A percentile compares a stretch with the other conserved stretches of the same genome.
Evolutionary conservation across 305 asterid species (phyloP).

Genomic region (Caryopteris hybrid): DNA sequence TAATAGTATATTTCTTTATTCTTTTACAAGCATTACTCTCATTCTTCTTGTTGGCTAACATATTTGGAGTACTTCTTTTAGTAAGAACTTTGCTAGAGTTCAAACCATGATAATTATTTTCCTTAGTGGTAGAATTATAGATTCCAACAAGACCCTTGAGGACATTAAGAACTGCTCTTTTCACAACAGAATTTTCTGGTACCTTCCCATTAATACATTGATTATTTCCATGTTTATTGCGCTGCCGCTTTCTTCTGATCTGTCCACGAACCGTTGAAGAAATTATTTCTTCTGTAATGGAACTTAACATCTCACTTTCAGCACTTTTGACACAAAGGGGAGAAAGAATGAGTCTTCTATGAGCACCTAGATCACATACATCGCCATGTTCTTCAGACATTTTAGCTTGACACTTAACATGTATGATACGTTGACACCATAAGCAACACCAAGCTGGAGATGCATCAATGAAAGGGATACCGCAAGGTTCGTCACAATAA

Average conservation of each 20-base stretch:
- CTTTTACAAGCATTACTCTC: conserved; percentile 29
- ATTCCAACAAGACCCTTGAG: conserved; percentile 47
- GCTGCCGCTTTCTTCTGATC: conserved; percentile 52
- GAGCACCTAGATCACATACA: conserved; percentile 75
- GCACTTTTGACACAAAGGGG: conserved; percentile 68
- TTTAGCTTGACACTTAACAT: conserved; percentile 74
- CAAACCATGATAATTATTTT: conserved; percentile 27
- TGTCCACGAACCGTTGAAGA: conserved; percentile 50
- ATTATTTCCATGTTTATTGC: conserved; percentile 51
- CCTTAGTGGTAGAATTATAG: conserved; percentile 34
- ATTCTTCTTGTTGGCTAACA: conserved; percentile 34
- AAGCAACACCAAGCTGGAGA: conserved; percentile 88
- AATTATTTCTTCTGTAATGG: conserved; percentile 46
- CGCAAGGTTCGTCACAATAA: conserved; percentile 83
- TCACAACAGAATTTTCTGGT: conserved; percentile 37
- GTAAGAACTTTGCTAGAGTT: conserved; percentile 25
- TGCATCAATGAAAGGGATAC: conserved; percentile 70
- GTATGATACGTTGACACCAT: conserved; percentile 82
- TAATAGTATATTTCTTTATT: conserved; percentile 48
- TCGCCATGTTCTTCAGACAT: conserved; percentile 79
- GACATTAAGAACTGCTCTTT: conserved; percentile 44
- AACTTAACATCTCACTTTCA: conserved; percentile 43
- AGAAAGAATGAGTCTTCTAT: conserved; percentile 68
- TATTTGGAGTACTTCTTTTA: conserved; percentile 37
- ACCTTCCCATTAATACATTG: conserved; percentile 36